A percentile compares a stretch with the other conserved stretches of the same genome.
Conservation (phyloP, 1,284 basidiomycete species). For the Marasmius oreades region DNA sequence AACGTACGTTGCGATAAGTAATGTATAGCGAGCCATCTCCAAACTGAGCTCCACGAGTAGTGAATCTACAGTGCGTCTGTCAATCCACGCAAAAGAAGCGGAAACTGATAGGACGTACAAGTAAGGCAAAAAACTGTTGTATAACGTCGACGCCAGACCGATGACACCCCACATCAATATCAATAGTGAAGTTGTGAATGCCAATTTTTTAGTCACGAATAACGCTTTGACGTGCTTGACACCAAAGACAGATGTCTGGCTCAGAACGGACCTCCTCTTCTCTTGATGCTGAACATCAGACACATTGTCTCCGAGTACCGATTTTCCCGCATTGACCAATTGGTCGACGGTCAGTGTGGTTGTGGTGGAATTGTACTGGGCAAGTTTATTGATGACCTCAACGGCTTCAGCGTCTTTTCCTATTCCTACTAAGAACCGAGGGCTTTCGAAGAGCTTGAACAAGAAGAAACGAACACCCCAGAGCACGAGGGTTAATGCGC, state of each 20-base stretch:
- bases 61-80: constrained; percentile 36
- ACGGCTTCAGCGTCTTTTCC: constrained; percentile 73
- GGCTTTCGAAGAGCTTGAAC: constrained; percentile 74
- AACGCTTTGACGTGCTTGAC: constrained; percentile 48
- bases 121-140: constrained; percentile 62
- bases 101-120: constrained; percentile 38
- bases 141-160: constrained; percentile 68
- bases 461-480: constrained; percentile 70
- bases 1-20: constrained; percentile 60
- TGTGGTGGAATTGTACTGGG: constrained; percentile 59
- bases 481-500: constrained; percentile 58
- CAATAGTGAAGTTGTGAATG: constrained; percentile 55
- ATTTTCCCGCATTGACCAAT: constrained; percentile 30
- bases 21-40: constrained; percentile 56
- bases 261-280: constrained; percentile 25
- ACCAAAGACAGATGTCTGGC: constrained; percentile 32
- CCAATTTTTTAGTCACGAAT: constrained; percentile 59
- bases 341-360: constrained; percentile 47
- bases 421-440: constrained; percentile 70
- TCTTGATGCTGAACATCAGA: constrained; percentile 10
- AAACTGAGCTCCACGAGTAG: constrained; percentile 54
- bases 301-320: constrained; percentile 16
- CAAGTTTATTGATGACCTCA: constrained; percentile 64
- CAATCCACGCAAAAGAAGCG: not conserved
- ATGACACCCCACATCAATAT: constrained; percentile 66